Evolutionary conservation across 1,139 yeast species (phyloP), one percentile per base, ranked within the genome.

Genomic region (Pichia sp.): DNA sequence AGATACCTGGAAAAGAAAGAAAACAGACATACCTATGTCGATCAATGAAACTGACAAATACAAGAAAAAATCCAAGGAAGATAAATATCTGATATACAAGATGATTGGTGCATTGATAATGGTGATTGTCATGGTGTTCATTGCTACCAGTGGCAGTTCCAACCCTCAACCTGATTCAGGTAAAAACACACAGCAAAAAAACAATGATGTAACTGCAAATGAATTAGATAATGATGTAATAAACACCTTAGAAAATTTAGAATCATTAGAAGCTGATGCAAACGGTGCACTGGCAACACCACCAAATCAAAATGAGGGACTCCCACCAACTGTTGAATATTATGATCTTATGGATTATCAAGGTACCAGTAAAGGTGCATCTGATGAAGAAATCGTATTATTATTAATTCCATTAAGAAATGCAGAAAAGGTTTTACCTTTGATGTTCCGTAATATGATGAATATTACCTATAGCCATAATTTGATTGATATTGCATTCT

Each of bases 401-500:
- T 68, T 89, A 48, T 74, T 85, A 55, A 77, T 89, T 65, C 96
- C 96, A 2, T 69, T 89, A 51, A 75, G 95, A 61, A 85, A 89
- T 61, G 96, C 96, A 0, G 91, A 85, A 58, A 73, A 76, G 36
- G 93, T 87, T 21, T 69, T 89, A 50, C 90, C 94, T 10, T 73
- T 87, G 72, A 89, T 91, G 70, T 87, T 89, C 68, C 84, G 84
- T 60, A 86, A 88, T 66, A 69, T 89, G 63, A 85, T 85, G 89
- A 87, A 87, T 63, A 71, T 89, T 64, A 85, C 95, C 2, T 89
- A 89, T 63, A 90, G 89, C 49, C 96, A 89, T 63, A 74, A 78
- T 27, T 70, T 86, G 55, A 84, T 89, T 49, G 96, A 89, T 67
- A 72, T 89, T 55, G 95, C 93, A 30, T 88, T 89, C 61, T 72